A percentile compares a stretch with the other conserved stretches of the same genome.
These are phyloP conservation scores for Calonectria pteridis DNA, from an alignment of 2,329 filamentous ascomycete genomes.

Conservation along the genomic window DNA sequence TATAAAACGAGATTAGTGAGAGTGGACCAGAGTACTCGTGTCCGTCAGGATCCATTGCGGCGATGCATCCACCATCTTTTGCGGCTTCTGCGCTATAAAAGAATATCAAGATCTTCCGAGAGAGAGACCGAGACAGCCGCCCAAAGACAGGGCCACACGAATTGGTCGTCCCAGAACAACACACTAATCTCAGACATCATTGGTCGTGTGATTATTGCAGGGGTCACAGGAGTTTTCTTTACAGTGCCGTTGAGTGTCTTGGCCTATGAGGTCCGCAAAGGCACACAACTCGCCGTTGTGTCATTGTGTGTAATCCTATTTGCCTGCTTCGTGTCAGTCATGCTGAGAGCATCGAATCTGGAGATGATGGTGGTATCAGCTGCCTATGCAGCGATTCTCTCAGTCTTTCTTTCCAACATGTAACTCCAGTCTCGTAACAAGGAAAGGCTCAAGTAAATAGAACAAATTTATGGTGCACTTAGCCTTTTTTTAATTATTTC, in stretches of 20 bases:
- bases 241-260: background rate
- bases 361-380: slow-evolving; percentile 3
- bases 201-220: background rate
- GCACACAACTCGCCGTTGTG: background rate
- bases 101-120: background rate
- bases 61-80: background rate
- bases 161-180: background rate
- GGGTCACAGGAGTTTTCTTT: background rate
- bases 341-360: background rate
- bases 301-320: background rate
- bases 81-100: background rate
- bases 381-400: background rate
- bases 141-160: no score
- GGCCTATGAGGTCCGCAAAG: background rate
- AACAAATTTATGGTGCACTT: background rate
- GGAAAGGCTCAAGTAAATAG: background rate
- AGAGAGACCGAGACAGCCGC: background rate
- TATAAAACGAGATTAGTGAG: background rate
- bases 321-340: background rate
- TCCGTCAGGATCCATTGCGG: background rate
- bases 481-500: background rate
- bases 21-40: background rate
- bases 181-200: background rate
- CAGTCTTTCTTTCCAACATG: background rate
- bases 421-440: background rate